Evolutionary conservation across 768 basidiomycete species (phyloP), one percentile per base, ranked within the genome.

Genomic region (Panaeolus papilionaceus): DNA sequence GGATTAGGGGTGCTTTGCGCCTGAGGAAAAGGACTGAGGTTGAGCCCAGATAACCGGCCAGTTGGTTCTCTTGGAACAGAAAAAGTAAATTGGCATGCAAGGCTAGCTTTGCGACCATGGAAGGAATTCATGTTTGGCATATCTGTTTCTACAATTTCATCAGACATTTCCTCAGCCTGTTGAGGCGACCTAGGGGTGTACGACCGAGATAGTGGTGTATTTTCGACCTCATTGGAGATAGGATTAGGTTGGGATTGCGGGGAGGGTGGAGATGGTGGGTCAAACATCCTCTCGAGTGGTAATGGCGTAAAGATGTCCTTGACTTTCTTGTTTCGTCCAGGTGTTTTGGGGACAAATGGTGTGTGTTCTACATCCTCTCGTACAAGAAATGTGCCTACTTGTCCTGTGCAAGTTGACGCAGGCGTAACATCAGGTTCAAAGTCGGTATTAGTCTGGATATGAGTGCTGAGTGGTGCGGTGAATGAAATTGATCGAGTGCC

Each of bases 261-360:
- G 33, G 33, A 73, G 5, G 92, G 93, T 4, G 94, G 94, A 7
- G 94, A 93, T 0, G 96, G 96, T 8, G 96, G 96, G 69, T 96
- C 93, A 71, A 97, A 98, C 93, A 98, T 95, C 65, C 85, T 86
- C 78, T 98, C 95, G 9, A 98, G 83, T 28, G 91, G 90, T 64
- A 95, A 76, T 0, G 95, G 94, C 65, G 90, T 94, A 81, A 98
- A 98, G 75, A 98, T 88, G 78, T 92, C 89, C 78, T 92, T 94
- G 58, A 89, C 72, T 68, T 88, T 90, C 75, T 88, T 88, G 68
- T 82, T 78, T 49, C 81, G 80, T 26, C 87, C 89, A 9, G 91
- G 91, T 10, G 91, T 91, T 73, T 88, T 89, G 62, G 89, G 88
- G 18, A 91, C 76, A 49, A 92, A 73, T 0, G 88, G 86, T 5